Evolutionary conservation across 1,139 yeast genomes (phyloP).

Genomic region (Blastobotrys aristatus): DNA sequence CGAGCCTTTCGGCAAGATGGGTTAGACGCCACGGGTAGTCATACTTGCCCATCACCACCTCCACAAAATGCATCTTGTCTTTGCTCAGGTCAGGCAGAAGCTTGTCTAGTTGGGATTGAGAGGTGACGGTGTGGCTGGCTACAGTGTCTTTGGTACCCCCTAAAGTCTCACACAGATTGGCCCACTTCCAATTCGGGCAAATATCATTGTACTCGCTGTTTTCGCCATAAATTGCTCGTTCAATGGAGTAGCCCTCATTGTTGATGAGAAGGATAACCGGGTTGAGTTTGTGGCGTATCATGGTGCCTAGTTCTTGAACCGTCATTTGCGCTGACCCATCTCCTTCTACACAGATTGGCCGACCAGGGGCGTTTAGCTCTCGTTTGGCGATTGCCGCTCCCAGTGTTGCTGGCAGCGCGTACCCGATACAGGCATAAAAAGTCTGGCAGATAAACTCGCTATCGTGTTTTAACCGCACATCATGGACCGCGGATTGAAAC

Average conservation of each 20-base stretch:
- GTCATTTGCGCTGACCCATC: slow-evolving; percentile 95
- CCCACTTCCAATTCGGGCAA: slow-evolving; percentile 76
- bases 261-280: slow-evolving; percentile 68
- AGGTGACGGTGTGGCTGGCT: slow-evolving; percentile 18
- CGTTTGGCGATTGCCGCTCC: slow-evolving; percentile 69
- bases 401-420: slow-evolving; percentile 75
- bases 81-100: slow-evolving; percentile 35
- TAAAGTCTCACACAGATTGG: slow-evolving; percentile 55
- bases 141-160: slow-evolving; percentile 51
- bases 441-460: slow-evolving; percentile 55
- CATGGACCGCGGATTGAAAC: slow-evolving; percentile 65
- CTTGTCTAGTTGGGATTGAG: slow-evolving; percentile 35
- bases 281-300: slow-evolving; percentile 51
- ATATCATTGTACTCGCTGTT: slow-evolving; percentile 73
- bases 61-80: slow-evolving; percentile 47
- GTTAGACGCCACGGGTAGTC: slow-evolving; percentile 63
- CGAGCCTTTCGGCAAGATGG: too few relatives aligned
- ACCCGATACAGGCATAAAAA: slow-evolving; percentile 80
- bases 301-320: slow-evolving; percentile 64
- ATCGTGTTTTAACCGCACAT: slow-evolving; percentile 51
- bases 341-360: slow-evolving; percentile 71
- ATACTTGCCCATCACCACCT: slow-evolving; percentile 50
- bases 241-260: slow-evolving; percentile 84
- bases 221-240: slow-evolving; percentile 76
- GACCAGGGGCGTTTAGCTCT: slow-evolving; percentile 43